Evolutionary conservation across 2,329 filamentous ascomycete genomes (phyloP).

Genomic region (Venturiaceae sp.): DNA sequence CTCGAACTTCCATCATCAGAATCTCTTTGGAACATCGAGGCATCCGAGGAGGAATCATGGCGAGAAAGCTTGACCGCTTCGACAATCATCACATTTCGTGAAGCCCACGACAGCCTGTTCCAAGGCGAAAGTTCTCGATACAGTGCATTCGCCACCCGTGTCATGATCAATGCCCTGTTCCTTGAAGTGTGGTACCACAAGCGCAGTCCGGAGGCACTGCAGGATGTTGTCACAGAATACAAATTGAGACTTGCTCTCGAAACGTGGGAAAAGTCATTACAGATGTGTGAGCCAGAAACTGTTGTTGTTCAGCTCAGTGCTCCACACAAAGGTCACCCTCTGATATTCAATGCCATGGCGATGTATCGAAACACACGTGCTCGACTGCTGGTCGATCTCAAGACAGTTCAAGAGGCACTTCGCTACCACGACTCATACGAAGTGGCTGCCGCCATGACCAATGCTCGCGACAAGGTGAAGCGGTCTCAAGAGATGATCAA

Average conservation of each 20-base stretch:
- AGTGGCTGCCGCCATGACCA: slow-evolving; percentile 92
- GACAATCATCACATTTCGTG: slow-evolving; percentile 75
- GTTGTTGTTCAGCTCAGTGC: slow-evolving; percentile 84
- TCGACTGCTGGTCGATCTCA: slow-evolving; percentile 88
- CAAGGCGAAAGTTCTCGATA: slow-evolving; percentile 85
- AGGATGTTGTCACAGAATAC: slow-evolving; percentile 97
- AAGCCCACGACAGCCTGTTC: slow-evolving; percentile 91
- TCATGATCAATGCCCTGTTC: slow-evolving; percentile 98
- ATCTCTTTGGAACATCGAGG: slow-evolving; percentile 82
- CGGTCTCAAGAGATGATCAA: slow-evolving; percentile 96
- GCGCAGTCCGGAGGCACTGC: slow-evolving; percentile 91
- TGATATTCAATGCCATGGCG: slow-evolving; percentile 97
- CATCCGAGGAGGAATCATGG: slow-evolving; percentile 73
- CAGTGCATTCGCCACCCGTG: slow-evolving; percentile 91
- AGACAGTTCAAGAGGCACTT: slow-evolving; percentile 89
- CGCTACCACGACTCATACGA: slow-evolving; percentile 97
- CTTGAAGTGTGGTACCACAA: slow-evolving; percentile 99
- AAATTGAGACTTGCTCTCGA: slow-evolving; percentile 91
- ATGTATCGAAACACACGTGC: slow-evolving; percentile 91
- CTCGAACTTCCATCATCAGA: slow-evolving; percentile 88
- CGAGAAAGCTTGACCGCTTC: slow-evolving; percentile 64
- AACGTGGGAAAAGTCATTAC: slow-evolving; percentile 97
- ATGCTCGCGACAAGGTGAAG: slow-evolving; percentile 87
- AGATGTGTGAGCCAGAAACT: slow-evolving; percentile 84
- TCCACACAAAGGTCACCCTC: slow-evolving; percentile 88